phyloP scores from a whole-genome alignment of 2,329 filamentous ascomycete species.

The Hymenoscyphus infarciens region DNA sequence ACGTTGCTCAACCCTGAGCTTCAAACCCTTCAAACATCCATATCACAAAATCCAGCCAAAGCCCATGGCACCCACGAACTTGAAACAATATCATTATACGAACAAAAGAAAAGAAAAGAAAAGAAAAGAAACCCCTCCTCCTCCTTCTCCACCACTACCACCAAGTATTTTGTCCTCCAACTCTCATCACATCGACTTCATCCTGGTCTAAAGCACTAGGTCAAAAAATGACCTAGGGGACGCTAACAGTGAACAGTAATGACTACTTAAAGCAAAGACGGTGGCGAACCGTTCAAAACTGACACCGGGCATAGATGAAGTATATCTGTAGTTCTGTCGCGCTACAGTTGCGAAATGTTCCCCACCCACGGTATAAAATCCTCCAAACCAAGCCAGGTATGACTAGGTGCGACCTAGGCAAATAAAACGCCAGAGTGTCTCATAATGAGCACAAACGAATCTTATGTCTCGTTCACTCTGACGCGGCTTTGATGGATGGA shows the following conservation, averaged over 20 bases:
- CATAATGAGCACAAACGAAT: not conserved
- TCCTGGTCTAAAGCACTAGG: not conserved
- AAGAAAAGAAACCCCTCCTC: not conserved
- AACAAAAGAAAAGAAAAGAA: not conserved
- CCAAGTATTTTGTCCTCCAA: not conserved
- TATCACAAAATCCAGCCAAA: too few species aligned
- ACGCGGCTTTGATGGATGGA: not conserved
- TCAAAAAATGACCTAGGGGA: not conserved
- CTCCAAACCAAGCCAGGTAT: not conserved
- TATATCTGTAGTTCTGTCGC: not conserved
- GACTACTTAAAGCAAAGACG: not conserved
- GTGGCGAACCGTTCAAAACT: not conserved
- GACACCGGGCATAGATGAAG: not conserved
- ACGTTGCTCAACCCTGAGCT: not conserved
- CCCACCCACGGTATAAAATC: not conserved
- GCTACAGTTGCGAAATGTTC: not conserved
- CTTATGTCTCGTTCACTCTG: not conserved
- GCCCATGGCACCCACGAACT: too few species aligned
- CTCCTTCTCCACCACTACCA: not conserved
- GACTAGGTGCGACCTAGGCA: not conserved
- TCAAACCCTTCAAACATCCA: not conserved
- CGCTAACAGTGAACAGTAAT: not conserved
- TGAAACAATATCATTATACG: not conserved
- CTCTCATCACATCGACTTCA: not conserved
- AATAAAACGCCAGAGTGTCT: not conserved